These are phyloP conservation scores for Hanseniaspora thailandica DNA, from an alignment of 805 yeast species.

Conservation along the genomic window DNA sequence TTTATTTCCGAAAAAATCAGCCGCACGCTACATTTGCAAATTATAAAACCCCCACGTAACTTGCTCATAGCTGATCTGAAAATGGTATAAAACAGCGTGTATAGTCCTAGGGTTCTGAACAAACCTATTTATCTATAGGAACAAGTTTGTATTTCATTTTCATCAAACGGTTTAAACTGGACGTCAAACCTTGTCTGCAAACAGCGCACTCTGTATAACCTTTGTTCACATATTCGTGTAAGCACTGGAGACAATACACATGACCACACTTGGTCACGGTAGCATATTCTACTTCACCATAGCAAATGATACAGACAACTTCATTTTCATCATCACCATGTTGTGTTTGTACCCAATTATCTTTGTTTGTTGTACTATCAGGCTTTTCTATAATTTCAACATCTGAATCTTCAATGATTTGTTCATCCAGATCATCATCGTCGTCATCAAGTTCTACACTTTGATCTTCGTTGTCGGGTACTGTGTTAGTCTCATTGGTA, in stretches of 20 bases:
- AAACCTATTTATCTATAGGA: not conserved
- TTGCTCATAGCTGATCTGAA: no score
- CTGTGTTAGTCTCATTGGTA: no score
- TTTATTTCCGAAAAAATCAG: not conserved
- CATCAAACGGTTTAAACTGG: constrained; percentile 25
- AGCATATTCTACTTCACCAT: constrained; percentile 40
- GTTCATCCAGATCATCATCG: constrained; percentile 19
- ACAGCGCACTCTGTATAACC: constrained; percentile 34
- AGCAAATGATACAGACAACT: constrained; percentile 38
- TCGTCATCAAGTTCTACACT: constrained; percentile 8
- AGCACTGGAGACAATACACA: constrained; percentile 42
- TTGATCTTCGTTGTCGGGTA: no score
- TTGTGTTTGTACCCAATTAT: constrained; percentile 20
- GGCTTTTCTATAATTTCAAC: constrained; percentile 18
- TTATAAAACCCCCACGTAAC: no score
- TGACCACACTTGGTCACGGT: constrained; percentile 49
- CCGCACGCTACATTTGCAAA: no score
- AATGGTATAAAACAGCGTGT: no score
- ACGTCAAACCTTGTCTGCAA: constrained; percentile 31
- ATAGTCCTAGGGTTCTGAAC: no score
- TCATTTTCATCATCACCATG: constrained; percentile 29
- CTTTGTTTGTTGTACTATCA: constrained; percentile 16
- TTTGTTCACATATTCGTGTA: constrained; percentile 31
- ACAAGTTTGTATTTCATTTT: constrained; percentile 26
- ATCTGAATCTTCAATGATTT: constrained; percentile 31